Evolutionary conservation across 2,329 filamentous ascomycete species (phyloP).

Genomic region (Pseudocercospora vitis): DNA sequence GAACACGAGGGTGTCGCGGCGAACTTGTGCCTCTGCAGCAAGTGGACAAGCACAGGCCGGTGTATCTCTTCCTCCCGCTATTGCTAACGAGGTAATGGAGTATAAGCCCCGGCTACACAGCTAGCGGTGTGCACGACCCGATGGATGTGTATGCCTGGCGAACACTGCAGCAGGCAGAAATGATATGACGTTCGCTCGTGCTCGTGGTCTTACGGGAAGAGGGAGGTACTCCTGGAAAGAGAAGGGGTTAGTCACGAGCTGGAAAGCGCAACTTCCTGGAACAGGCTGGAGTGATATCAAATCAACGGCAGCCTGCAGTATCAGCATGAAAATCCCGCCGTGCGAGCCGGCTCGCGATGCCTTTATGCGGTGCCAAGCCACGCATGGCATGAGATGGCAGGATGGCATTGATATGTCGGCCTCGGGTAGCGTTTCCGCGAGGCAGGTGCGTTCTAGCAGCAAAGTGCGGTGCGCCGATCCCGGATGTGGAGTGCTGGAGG

Average conservation of each 20-base stretch:
- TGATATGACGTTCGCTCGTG: constrained; percentile 22
- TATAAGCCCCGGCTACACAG: constrained; percentile 13
- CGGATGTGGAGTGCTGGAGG: constrained; percentile 16
- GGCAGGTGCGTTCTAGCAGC: constrained; percentile 1
- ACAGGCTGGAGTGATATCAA: constrained; percentile 23
- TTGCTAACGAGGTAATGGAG: too few relatives aligned
- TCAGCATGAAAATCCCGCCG: constrained; percentile 14
- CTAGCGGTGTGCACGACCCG: constrained; percentile 19
- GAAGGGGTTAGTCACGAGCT: constrained; percentile 18
- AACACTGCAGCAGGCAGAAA: constrained; percentile 24
- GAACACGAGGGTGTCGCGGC: constrained; percentile 22
- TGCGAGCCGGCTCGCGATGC: constrained; percentile 9
- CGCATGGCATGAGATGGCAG: constrained; percentile 10
- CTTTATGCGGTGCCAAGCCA: constrained; percentile 19
- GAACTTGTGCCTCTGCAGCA: constrained; percentile 6
- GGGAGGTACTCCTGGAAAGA: constrained; percentile 18
- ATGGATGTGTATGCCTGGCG: constrained; percentile 15
- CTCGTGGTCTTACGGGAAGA: constrained; percentile 15
- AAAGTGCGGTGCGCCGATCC: constrained; percentile 8
- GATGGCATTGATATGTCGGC: constrained; percentile 18
- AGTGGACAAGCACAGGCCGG: constrained; percentile 5
- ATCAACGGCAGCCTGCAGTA: constrained; percentile 30
- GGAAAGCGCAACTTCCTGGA: too few relatives aligned
- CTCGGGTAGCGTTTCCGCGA: constrained; percentile 16
- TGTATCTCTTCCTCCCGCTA: too few relatives aligned